phyloP scores from a whole-genome alignment of 2,329 filamentous ascomycete genomes.

The Tolypocladium guangdongense region DNA sequence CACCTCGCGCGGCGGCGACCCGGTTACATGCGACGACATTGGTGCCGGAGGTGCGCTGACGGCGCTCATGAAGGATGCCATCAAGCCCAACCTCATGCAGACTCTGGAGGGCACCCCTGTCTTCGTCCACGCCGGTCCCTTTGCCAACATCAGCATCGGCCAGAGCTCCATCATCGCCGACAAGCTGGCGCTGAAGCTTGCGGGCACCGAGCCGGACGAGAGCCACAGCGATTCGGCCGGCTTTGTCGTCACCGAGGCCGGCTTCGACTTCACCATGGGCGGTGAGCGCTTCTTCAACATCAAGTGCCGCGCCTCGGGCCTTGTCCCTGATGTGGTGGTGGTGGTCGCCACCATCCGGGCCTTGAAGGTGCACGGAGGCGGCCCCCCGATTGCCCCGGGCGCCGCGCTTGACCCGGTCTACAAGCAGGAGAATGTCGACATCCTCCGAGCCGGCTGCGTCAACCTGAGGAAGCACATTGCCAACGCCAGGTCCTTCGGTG shows the following conservation, averaged over 20 bases:
- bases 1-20: slow-evolving; percentile 73
- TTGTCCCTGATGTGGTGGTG: slow-evolving; percentile 86
- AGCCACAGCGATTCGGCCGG: slow-evolving; percentile 72
- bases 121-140: slow-evolving; percentile 93
- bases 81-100: slow-evolving; percentile 99
- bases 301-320: slow-evolving; percentile 91
- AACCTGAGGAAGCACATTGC: slow-evolving; percentile 93
- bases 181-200: slow-evolving; percentile 89
- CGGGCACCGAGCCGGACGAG: slow-evolving; percentile 87
- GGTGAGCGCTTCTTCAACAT: slow-evolving; percentile 99
- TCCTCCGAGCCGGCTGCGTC: slow-evolving; percentile 80
- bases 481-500: slow-evolving; percentile 80
- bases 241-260: slow-evolving; percentile 92
- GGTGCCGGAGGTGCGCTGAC: slow-evolving; percentile 86
- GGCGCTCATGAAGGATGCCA: slow-evolving; percentile 93
- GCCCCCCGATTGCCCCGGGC: slow-evolving; percentile 84
- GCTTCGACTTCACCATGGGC: slow-evolving; percentile 99
- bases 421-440: slow-evolving; percentile 84
- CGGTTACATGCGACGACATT: slow-evolving; percentile 92
- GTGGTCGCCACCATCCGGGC: slow-evolving; percentile 93
- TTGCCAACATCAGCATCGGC: slow-evolving; percentile 96
- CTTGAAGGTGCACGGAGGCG: slow-evolving; percentile 92
- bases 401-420: slow-evolving; percentile 80
- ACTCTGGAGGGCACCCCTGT: slow-evolving; percentile 94
- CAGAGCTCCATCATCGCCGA: slow-evolving; percentile 93